A percentile compares a stretch with the other conserved stretches of the same genome.
Evolutionary conservation across 2,329 filamentous ascomycete genomes (phyloP).

Genomic region (Penicillium sp.): DNA sequence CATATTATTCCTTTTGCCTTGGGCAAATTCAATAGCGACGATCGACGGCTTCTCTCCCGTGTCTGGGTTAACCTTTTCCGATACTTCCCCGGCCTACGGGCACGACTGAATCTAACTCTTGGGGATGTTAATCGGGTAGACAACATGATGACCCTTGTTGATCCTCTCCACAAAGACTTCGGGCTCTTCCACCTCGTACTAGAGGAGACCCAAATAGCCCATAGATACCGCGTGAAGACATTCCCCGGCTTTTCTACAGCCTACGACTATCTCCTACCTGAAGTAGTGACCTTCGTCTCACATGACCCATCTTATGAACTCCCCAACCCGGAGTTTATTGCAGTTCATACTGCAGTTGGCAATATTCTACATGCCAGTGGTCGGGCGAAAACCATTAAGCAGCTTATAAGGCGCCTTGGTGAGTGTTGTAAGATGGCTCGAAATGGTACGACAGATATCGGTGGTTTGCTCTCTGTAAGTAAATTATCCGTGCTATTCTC

Average conservation of each 20-base stretch:
- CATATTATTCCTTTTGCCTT: constrained; percentile 3
- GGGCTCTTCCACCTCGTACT: constrained; percentile 1
- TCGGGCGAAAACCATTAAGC: background rate
- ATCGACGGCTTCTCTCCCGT: background rate
- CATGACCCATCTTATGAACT: background rate
- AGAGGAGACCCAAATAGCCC: background rate
- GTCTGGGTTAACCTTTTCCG: background rate
- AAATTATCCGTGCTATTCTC: too few relatives aligned
- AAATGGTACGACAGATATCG: constrained; percentile 4
- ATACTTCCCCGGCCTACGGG: background rate
- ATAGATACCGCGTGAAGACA: background rate
- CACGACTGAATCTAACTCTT: background rate
- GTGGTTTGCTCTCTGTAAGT: background rate
- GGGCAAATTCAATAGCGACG: background rate
- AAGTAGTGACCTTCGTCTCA: background rate
- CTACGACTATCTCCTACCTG: background rate
- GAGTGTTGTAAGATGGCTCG: background rate
- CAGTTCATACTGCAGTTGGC: constrained; percentile 1
- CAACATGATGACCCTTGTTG: constrained; percentile 1
- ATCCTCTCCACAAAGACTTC: background rate
- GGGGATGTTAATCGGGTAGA: background rate
- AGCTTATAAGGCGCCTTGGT: constrained; percentile 1
- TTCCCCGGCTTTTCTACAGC: background rate
- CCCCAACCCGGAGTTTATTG: constrained; percentile 1
- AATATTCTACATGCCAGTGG: constrained; percentile 6